These are phyloP conservation scores for Tephrocybe sp. DNA, from an alignment of 768 basidiomycete genomes.

Conservation along the genomic window DNA sequence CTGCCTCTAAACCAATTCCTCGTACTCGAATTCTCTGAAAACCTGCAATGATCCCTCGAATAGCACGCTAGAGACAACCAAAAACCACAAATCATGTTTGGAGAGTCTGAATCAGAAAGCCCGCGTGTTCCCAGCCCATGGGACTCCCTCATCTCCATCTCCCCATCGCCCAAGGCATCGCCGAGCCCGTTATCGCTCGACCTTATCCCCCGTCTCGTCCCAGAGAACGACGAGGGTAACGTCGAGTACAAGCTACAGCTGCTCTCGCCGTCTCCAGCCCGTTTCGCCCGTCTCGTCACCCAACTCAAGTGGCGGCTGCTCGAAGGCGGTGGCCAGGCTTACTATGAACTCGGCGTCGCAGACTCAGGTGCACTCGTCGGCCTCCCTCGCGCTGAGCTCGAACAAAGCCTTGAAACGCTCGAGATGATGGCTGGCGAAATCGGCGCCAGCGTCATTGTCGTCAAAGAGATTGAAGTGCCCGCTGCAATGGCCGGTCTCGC, in stretches of 20 bases:
- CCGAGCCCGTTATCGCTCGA: constrained; percentile 32
- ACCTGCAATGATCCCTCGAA: constrained; percentile 32
- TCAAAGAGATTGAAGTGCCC: constrained; percentile 85
- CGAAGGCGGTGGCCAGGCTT: constrained; percentile 81
- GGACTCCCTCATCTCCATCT: constrained; percentile 69
- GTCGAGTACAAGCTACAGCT: constrained; percentile 96
- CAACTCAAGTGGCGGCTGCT: constrained; percentile 95
- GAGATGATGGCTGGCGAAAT: constrained; percentile 95
- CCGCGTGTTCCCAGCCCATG: constrained; percentile 80
- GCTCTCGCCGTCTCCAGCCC: constrained; percentile 70
- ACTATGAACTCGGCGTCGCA: constrained; percentile 82
- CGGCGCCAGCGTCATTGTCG: constrained; percentile 87
- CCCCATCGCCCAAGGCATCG: constrained; percentile 39
- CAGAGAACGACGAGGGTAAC: constrained; percentile 84
- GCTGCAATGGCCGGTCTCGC: constrained; percentile 45
- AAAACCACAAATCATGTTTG: constrained; percentile 60
- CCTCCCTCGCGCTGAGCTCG: constrained; percentile 69
- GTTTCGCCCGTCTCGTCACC: constrained; percentile 84
- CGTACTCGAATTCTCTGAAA: too few species aligned
- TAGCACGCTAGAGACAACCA: constrained; percentile 16
- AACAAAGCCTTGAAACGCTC: constrained; percentile 80
- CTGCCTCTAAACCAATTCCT: too few species aligned
- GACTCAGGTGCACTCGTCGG: constrained; percentile 90
- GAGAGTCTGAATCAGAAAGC: constrained; percentile 80
- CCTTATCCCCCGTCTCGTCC: constrained; percentile 64